Base-by-base conservation (phyloP, 371 early-diverging fungal genomes). In the Mortierella sp. region DNA sequence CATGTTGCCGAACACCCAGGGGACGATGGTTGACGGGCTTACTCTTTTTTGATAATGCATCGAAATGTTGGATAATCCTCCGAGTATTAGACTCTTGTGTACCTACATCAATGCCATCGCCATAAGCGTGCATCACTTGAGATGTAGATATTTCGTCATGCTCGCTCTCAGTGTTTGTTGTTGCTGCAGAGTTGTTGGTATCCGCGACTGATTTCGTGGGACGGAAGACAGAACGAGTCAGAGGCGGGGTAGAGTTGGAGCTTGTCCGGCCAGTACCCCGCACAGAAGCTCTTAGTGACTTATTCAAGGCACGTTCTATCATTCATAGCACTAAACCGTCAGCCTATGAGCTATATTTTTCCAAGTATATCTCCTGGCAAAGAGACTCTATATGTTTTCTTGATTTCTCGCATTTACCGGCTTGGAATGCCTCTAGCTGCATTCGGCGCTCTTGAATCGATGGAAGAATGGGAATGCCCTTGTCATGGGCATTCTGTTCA, bases 341-440 rank as follows among this genome's bases (percentile, higher is more conserved):
- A 52, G 18, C 26, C 9, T 32, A 14, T 32, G 45, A 45, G 18
- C 5, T 26, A 24, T 16, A 57, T 28, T 16, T 49, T 49, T 54
- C 26, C 24, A 24, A 11, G 52, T 52, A 18, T 55, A 55, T 22
- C 28, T 28, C 24, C 26, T 55, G 16, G 4, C 3, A 24, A 40
- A 32, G 16, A 40, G 4, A 24, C 18, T 4, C 10, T 2, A 54
- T 35, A 32, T 39, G 20, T 28, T 18, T 52, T 49, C 35, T 37
- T 28, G 43, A n/a, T 49, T 45, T 22, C 37, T 60, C 59, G 32
- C 16, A 10, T 30, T 26, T 3, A 75, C 80, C 80, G 52, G 80
- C 75, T 69, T 80, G 71, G 43, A 68, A 80, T 12, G 75, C 80
- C 45, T 80, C 75, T 18, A 80, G 62, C 37, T 71, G 75, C 62